Percentiles rank a stretch among this genome's conserved stretches.
Evolutionary conservation across 345 rosid species (phyloP).

Genomic region (Salix koriyanagi): DNA sequence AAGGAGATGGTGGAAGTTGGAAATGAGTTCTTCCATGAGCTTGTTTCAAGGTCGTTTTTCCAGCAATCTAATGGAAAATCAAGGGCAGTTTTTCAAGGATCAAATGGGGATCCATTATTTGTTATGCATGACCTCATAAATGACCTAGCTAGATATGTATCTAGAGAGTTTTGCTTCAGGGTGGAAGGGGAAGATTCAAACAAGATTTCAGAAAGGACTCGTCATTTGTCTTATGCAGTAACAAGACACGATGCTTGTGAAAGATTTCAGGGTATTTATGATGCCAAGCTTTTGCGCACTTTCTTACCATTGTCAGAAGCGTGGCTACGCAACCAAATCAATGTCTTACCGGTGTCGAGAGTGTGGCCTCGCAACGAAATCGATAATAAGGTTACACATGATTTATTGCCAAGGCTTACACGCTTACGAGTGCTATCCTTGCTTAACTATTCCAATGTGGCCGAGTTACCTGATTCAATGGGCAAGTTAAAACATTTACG

Average conservation of each 20-base stretch:
- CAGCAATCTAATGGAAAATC: not conserved
- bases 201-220: conserved; percentile 20
- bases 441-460: conserved; percentile 18
- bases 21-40: not conserved
- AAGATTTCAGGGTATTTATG: conserved; percentile 25
- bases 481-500: conserved; percentile 28
- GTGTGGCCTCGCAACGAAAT: conserved; percentile 13
- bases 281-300: conserved; percentile 34
- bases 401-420: conserved; percentile 15
- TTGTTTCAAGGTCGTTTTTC: not conserved
- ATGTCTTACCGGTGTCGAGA: not conserved
- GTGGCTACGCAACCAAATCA: conserved; percentile 12
- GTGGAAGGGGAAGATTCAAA: conserved; percentile 17
- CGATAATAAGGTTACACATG: conserved; percentile 9
- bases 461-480: conserved; percentile 26
- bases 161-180: conserved; percentile 21
- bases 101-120: not conserved
- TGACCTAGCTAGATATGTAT: conserved; percentile 35
- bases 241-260: conserved; percentile 4
- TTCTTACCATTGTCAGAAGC: conserved; percentile 13
- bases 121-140: conserved; percentile 36
- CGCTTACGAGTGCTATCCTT: conserved; percentile 41
- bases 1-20: not conserved
- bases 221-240: conserved; percentile 27
- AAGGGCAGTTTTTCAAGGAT: not conserved